Conservation (phyloP, 1,284 basidiomycete genomes). For the Cutaneotrichosporon cutaneum region DNA sequence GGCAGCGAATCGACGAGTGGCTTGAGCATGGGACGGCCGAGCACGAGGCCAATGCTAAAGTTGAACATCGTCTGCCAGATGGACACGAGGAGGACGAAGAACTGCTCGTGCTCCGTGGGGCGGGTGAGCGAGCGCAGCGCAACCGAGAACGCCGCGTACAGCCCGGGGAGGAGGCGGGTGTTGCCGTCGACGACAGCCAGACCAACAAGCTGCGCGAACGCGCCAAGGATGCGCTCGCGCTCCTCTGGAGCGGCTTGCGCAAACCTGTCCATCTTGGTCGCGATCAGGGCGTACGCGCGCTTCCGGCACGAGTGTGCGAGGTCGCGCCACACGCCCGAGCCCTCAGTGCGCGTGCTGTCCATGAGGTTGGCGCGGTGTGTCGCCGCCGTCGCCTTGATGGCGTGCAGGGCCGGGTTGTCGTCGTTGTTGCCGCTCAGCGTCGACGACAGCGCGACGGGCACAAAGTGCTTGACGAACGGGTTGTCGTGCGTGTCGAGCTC, state of each 20-base stretch:
- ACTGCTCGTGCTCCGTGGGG: conserved; percentile 3
- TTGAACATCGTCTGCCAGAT: conserved; percentile 20
- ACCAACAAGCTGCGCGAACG: conserved; percentile 16
- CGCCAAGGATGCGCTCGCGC: conserved; percentile 20
- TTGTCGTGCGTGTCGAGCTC: conserved; percentile 16
- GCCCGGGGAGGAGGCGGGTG: conserved; percentile 17
- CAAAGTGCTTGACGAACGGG: conserved; percentile 13
- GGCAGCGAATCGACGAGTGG: conserved; percentile 13
- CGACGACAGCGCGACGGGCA: conserved; percentile 17
- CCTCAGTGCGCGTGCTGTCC: conserved; percentile 18
- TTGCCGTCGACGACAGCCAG: conserved; percentile 24
- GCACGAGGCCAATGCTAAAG: conserved; percentile 15
- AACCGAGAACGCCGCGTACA: conserved; percentile 1
- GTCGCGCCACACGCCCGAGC: conserved; percentile 10
- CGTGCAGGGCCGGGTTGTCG: conserved; percentile 21
- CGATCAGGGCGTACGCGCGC: conserved; percentile 16
- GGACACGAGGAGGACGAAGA: conserved; percentile 14
- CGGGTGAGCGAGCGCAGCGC: not conserved
- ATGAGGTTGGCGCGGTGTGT: conserved; percentile 25
- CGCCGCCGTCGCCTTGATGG: conserved; percentile 17
- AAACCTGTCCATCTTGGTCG: not conserved
- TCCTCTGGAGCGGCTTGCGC: not conserved
- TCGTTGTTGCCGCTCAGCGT: conserved; percentile 15
- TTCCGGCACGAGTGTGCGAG: conserved; percentile 17
- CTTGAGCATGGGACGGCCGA: conserved; percentile 7